phyloP scores from a whole-genome alignment of 2,329 filamentous ascomycete species.

The Neonectria sp. region DNA sequence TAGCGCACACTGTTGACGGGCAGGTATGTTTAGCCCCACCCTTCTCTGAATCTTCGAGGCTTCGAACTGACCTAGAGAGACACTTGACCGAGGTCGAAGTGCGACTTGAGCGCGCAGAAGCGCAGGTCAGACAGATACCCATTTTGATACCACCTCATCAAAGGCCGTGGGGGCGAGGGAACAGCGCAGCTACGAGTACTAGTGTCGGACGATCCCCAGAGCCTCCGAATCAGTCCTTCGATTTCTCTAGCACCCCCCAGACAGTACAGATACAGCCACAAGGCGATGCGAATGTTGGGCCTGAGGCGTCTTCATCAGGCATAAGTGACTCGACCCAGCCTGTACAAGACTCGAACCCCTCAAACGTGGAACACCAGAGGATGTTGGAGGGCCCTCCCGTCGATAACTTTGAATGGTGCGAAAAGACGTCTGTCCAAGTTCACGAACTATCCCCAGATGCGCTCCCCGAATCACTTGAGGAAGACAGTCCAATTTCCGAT shows the following conservation, averaged over 20 bases:
- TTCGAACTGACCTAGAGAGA: constrained; percentile 42
- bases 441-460: constrained; percentile 46
- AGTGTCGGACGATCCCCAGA: neutral
- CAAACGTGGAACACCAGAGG: constrained; percentile 37
- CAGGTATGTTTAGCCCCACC: constrained; percentile 50
- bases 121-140: constrained; percentile 50
- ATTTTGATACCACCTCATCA: constrained; percentile 46
- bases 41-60: neutral
- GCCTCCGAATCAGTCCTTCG: constrained; percentile 22
- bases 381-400: constrained; percentile 52
- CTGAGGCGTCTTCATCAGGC: neutral
- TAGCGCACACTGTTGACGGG: constrained; percentile 64
- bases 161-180: constrained; percentile 34
- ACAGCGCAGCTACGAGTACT: neutral
- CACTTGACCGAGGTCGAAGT: constrained; percentile 62
- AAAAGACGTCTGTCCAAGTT: constrained; percentile 49
- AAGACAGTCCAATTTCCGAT: constrained; percentile 52
- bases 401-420: constrained; percentile 57
- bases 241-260: constrained; percentile 31
- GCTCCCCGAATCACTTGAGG: constrained; percentile 31
- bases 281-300: neutral
- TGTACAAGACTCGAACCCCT: constrained; percentile 18
- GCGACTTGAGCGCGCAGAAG: constrained; percentile 55
- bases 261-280: neutral
- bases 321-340: neutral